Base-by-base conservation (phyloP, 1,139 yeast species). In the Geotrichum fermentans region DNA sequence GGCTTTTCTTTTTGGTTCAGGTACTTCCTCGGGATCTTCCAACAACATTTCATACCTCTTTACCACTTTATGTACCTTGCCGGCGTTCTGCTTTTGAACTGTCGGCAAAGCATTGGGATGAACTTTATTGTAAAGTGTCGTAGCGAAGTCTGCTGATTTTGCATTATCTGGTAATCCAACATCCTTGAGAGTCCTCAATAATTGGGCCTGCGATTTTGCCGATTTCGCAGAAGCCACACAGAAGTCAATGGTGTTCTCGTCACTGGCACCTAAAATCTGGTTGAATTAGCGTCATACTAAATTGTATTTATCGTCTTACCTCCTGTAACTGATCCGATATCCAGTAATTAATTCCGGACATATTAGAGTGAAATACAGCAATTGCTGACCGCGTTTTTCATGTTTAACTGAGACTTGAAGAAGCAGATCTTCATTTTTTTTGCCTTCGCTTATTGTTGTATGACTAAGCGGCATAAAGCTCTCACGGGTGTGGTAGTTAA, bases 161-260 rank as follows among this genome's bases (percentile, higher is more conserved):
- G 49, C 37, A 4, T 53, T 53, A 11, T 56, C 52, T n/a, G 62
- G 64, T 13, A 66, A 45, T 3, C 70, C 70, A 40, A 61, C 61
- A 22, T 55, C 56, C 7, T 47, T 56, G 43, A 66, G 50, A n/a
- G 59, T 58, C 14, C 34, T 24, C 13, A 49, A 53, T 43, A 66
- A 53, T 26, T 59, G 54, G 2, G 38, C 41, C 2, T 54, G 50
- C 2, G 59, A 54, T 29, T 57, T 58, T 18, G 67, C 58, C 4
- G 64, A 46, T 43, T 55, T 52, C 18, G 66, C 67, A n/a, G 65
- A 52, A 4, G 63, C 63, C 22, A 61, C 48, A 45, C 66, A 63
- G 40, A 56, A 62, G 28, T 61, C 66, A 24, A 62, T 63, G 4
- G 62, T 54, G 11, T 58, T 53, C 40, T 63, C 67, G 51, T 63